These are phyloP conservation scores for Trichoderma breve DNA, from an alignment of 2,329 filamentous ascomycete species.

Conservation along the genomic window DNA sequence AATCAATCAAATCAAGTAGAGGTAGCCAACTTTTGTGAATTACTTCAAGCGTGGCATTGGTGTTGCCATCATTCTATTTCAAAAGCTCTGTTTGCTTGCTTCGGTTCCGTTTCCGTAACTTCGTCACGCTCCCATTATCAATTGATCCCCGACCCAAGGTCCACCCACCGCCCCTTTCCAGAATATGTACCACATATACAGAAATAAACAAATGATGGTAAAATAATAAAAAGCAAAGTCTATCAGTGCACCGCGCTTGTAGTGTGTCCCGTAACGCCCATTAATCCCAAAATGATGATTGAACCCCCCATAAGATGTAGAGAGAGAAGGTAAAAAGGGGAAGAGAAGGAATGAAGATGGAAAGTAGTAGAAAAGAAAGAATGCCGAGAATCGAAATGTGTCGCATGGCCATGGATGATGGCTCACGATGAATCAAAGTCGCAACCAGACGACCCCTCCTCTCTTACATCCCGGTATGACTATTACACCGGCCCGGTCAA, in stretches of 20 bases:
- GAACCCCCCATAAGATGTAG: not conserved
- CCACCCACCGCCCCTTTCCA: not conserved
- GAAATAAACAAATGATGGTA: not conserved
- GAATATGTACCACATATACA: not conserved
- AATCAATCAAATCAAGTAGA: not conserved
- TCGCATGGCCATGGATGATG: not conserved
- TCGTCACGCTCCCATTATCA: not conserved
- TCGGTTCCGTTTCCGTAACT: not conserved
- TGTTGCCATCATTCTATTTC: constrained; percentile 4
- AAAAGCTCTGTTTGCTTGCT: constrained; percentile 16
- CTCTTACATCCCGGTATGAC: not conserved
- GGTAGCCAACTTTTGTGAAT: not conserved
- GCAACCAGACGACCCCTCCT: not conserved
- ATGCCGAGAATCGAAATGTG: constrained; percentile 1
- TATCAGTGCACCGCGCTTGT: not conserved
- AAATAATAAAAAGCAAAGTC: not conserved
- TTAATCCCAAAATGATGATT: not conserved
- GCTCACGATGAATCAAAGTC: constrained; percentile 6
- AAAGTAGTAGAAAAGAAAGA: not conserved
- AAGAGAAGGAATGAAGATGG: not conserved
- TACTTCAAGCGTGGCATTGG: not conserved
- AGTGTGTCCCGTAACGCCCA: not conserved
- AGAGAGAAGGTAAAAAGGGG: not conserved
- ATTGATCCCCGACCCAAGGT: not conserved
- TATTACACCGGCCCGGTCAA: not conserved